These are phyloP conservation scores for Madurella fahalii DNA, from an alignment of 2,329 filamentous ascomycete species.

Conservation along the genomic window DNA sequence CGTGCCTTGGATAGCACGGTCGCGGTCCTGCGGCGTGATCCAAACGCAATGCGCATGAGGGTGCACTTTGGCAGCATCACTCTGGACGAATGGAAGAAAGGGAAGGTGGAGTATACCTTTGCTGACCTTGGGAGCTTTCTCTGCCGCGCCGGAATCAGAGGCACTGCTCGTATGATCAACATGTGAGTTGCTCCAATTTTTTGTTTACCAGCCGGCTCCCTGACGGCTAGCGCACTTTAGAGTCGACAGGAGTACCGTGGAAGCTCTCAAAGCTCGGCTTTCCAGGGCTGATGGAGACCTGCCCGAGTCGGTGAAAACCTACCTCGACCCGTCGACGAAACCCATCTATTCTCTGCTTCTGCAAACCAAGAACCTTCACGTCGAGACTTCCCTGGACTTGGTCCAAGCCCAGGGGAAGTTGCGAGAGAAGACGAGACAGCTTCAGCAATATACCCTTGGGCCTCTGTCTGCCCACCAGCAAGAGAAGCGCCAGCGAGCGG, in stretches of 20 bases:
- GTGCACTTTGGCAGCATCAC: conserved; percentile 21
- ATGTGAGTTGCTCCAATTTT: conserved; percentile 9
- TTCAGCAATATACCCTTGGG: conserved; percentile 10
- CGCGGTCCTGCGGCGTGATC: conserved; percentile 9
- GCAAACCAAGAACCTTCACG: conserved; percentile 18
- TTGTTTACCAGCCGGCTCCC: not conserved
- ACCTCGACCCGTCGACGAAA: conserved; percentile 5
- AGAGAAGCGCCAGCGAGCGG: conserved; percentile 16
- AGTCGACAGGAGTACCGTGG: not conserved
- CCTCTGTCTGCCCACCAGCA: conserved; percentile 10
- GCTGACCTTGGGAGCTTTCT: conserved; percentile 14
- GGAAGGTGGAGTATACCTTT: conserved; percentile 15
- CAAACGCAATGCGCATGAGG: conserved; percentile 23
- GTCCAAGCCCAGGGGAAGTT: conserved; percentile 4
- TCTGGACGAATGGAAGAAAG: conserved; percentile 22
- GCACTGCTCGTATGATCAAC: conserved; percentile 15
- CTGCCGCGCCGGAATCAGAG: conserved; percentile 15
- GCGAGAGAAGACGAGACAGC: not conserved
- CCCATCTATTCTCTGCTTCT: conserved; percentile 15
- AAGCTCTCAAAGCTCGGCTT: conserved; percentile 5
- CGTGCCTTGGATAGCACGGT: not conserved
- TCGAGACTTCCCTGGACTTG: conserved; percentile 19
- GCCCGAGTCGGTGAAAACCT: not conserved
- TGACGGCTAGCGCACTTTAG: conserved; percentile 9
- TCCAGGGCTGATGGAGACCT: not conserved